A percentile compares a stretch with the other conserved stretches of the same genome.
Conservation (phyloP, 352 stramenopile species). For the Pythium brachiatum region DNA sequence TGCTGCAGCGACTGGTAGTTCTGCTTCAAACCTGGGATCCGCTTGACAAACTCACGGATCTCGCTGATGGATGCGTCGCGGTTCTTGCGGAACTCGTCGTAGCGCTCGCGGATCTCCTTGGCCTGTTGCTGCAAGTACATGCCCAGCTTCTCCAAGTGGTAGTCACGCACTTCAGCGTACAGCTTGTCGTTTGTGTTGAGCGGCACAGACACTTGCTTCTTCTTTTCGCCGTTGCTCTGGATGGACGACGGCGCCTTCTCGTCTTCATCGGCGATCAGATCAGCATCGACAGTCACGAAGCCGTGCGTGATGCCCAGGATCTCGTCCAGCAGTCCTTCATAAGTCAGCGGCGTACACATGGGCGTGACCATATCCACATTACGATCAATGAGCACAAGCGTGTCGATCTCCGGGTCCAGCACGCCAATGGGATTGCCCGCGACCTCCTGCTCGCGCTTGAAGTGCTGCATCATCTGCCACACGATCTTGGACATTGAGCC, state of each 20-base stretch:
- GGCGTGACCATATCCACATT: constrained; percentile 95
- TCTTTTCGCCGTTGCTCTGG: constrained; percentile 39
- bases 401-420: constrained; percentile 90
- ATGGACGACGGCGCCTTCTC: constrained; percentile 21
- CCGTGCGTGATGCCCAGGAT: constrained; percentile 93
- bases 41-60: constrained; percentile 98
- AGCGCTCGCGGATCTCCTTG: constrained; percentile 91
- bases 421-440: constrained; percentile 73
- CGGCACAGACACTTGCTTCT: constrained; percentile 87
- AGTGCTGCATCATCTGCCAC: constrained; percentile 89
- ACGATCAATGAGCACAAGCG: constrained; percentile 93
- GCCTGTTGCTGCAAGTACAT: constrained; percentile 96
- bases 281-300: constrained; percentile 77
- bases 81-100: constrained; percentile 95
- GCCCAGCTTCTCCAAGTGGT: constrained; percentile 95
- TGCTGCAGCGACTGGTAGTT: constrained; percentile 95
- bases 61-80: constrained; percentile 96
- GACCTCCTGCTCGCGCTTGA: constrained; percentile 90
- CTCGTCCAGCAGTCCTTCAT: constrained; percentile 96
- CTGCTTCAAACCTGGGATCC: constrained; percentile 92
- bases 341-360: constrained; percentile 96
- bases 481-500: constrained; percentile 90
- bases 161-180: constrained; percentile 95
- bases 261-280: constrained; percentile 77
- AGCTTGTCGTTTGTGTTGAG: constrained; percentile 96